Evolutionary conservation across 1,284 basidiomycete species (phyloP).

Genomic region (Neotropicomus parvogracilis): DNA sequence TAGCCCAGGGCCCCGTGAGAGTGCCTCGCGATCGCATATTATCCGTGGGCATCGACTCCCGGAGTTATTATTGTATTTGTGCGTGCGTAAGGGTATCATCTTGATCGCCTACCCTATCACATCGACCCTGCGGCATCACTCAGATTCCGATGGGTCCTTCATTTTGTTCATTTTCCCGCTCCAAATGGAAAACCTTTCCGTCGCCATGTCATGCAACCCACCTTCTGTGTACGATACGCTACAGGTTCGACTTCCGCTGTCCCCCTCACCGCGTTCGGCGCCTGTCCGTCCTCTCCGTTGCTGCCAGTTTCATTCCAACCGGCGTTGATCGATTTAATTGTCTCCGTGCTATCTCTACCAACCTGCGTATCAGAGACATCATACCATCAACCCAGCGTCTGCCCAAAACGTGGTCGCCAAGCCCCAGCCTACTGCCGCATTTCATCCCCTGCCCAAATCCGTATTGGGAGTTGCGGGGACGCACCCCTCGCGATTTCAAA

Average conservation of each 20-base stretch:
- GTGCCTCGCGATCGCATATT: slow-evolving; percentile 20
- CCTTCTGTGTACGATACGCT: slow-evolving; percentile 21
- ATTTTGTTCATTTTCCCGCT: slow-evolving; percentile 20
- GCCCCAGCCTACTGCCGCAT: slow-evolving; percentile 27
- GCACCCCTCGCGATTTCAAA: slow-evolving; percentile 21
- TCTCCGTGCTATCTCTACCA: slow-evolving; percentile 1
- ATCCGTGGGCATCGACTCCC: slow-evolving; percentile 9
- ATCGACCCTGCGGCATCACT: slow-evolving; percentile 34
- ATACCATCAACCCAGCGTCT: slow-evolving; percentile 9
- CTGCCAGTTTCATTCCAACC: not conserved
- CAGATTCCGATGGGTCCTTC: slow-evolving; percentile 33
- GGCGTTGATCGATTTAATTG: slow-evolving; percentile 20
- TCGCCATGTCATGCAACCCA: slow-evolving; percentile 22
- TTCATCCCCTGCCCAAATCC: slow-evolving; percentile 17
- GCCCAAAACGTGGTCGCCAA: slow-evolving; percentile 24
- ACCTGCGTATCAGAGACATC: slow-evolving; percentile 6
- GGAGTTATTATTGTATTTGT: slow-evolving; percentile 24
- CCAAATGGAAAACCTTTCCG: slow-evolving; percentile 25
- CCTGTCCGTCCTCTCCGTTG: not conserved
- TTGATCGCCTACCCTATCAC: slow-evolving; percentile 39
- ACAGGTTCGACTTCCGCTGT: slow-evolving; percentile 14
- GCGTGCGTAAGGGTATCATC: slow-evolving; percentile 34
- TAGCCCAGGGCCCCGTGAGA: slow-evolving; percentile 21
- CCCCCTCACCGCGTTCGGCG: slow-evolving; percentile 1
- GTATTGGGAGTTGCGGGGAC: slow-evolving; percentile 22